Percentiles rank a stretch among this genome's conserved stretches.
phyloP scores from a whole-genome alignment of 2,329 filamentous ascomycete genomes.

The Diatrype stigma region DNA sequence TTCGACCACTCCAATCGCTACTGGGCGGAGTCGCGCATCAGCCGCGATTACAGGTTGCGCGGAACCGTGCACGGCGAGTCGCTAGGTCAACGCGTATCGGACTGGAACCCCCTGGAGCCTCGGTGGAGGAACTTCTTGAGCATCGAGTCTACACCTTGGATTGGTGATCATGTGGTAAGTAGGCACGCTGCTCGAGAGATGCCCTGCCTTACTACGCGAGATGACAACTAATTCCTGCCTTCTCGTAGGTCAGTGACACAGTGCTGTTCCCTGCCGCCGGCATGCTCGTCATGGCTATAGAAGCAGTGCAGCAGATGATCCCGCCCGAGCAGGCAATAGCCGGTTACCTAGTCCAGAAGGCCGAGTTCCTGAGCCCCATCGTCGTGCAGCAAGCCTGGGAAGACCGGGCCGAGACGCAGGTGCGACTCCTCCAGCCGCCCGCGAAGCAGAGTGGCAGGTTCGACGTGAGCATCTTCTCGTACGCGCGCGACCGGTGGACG shows the following conservation, averaged over 20 bases:
- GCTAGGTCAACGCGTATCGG: conserved; percentile 21
- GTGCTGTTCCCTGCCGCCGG: conserved; percentile 34
- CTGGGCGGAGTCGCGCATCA: conserved; percentile 35
- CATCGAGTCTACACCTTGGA: conserved; percentile 38
- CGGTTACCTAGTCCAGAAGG: conserved; percentile 26
- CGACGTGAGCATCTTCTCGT: conserved; percentile 26
- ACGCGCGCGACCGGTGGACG: conserved; percentile 23
- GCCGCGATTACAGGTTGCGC: conserved; percentile 27
- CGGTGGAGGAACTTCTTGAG: conserved; percentile 43
- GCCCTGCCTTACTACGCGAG: background rate
- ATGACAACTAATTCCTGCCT: background rate
- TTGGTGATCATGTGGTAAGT: conserved; percentile 40
- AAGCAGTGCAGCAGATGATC: conserved; percentile 28
- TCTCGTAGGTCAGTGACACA: conserved; percentile 19
- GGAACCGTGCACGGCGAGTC: conserved; percentile 21
- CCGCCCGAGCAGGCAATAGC: conserved; percentile 10
- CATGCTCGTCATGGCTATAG: conserved; percentile 34
- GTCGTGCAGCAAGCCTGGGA: conserved; percentile 24
- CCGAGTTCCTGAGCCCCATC: conserved; percentile 28
- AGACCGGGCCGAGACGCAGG: conserved; percentile 26
- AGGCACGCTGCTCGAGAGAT: too few relatives aligned
- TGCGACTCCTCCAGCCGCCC: conserved; percentile 20
- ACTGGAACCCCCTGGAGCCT: conserved; percentile 25
- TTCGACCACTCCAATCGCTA: conserved; percentile 35
- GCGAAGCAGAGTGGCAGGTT: conserved; percentile 23